Conservation (phyloP, 768 basidiomycete genomes). For the Rhodotorula diobovata region DNA sequence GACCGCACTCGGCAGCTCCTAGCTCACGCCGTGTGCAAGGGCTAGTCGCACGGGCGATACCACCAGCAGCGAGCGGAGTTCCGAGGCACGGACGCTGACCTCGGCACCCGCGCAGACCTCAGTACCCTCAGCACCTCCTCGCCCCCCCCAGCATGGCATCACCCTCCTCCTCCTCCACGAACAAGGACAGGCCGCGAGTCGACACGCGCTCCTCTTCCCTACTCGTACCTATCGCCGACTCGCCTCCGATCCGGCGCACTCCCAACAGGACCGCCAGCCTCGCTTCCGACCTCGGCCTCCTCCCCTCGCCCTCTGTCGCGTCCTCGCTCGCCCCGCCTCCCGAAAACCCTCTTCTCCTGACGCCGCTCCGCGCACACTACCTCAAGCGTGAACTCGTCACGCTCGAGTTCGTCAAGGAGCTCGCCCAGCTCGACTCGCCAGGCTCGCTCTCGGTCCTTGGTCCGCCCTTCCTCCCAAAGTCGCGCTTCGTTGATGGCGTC, state of each 20-base stretch:
- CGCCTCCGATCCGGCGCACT: not conserved
- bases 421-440: slow-evolving; percentile 58
- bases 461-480: slow-evolving; percentile 64
- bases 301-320: slow-evolving; percentile 26
- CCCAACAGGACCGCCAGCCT: slow-evolving; percentile 19
- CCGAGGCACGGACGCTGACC: too few relatives aligned
- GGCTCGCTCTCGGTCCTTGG: slow-evolving; percentile 76
- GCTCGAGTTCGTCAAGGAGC: slow-evolving; percentile 76
- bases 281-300: slow-evolving; percentile 27
- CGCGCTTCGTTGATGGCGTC: slow-evolving; percentile 57
- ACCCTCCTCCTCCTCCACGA: not conserved
- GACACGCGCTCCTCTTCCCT: slow-evolving; percentile 6
- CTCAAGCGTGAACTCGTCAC: slow-evolving; percentile 92
- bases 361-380: slow-evolving; percentile 90
- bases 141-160: not conserved
- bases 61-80: too few relatives aligned
- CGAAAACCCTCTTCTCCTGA: slow-evolving; percentile 49
- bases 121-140: not conserved
- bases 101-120: too few relatives aligned
- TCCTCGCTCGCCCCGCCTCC: slow-evolving; percentile 12
- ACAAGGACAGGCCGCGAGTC: not conserved
- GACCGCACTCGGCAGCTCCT: too few relatives aligned
- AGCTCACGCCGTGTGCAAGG: too few relatives aligned
- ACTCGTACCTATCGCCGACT: slow-evolving; percentile 8
- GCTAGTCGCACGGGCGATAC: too few relatives aligned